Base-by-base conservation (phyloP, 768 basidiomycete genomes). In the Tubosaeta sp. region DNA sequence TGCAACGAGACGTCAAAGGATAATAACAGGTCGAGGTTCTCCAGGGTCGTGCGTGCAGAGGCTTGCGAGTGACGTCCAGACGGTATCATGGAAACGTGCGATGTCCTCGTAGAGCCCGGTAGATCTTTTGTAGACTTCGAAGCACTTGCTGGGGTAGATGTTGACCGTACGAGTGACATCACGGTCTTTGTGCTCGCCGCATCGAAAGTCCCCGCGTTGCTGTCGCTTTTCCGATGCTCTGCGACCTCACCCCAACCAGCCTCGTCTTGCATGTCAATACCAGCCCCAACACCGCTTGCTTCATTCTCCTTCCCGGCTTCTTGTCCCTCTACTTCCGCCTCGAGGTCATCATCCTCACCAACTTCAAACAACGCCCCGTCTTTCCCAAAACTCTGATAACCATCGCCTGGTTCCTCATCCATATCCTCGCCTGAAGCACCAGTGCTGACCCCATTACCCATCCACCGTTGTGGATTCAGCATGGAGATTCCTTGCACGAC, bases 1-100 rank as follows among this genome's bases (percentile, higher is more conserved):
- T 94, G 87, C 0, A 99, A 76, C 0, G 93, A 90, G 13, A 86
- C 80, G 62, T 97, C 94, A 12, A 99, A 81, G 5, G 94, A 97
- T 14, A 99, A 83, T 4, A 97, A 71, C 6, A 96, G 77, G 59
- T 98, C 94, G 3, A 99, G 77, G 36, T 59, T 79, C 72, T 54
- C 52, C 34, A 22, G 8, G 9, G 47, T 16, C 1, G 46, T n/a
- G 24, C 18, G 27, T 1, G 32, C 22, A 2, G 60, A 76, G 64
- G 49, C 52, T 52, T 56, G 54, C 16, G 55, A 44, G n/a, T 24
- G 54, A 1, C 21, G 36, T 4, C 18, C 2, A 6, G 58, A 49
- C 6, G 53, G 42, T 0, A 47, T 10, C 7, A 27, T 11, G 1
- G 54, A 46, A 10, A 39, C 1, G 3, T 24, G 45, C 8, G n/a